Conservation (phyloP, 805 yeast species). For the Metschnikowia gelsemii region DNA sequence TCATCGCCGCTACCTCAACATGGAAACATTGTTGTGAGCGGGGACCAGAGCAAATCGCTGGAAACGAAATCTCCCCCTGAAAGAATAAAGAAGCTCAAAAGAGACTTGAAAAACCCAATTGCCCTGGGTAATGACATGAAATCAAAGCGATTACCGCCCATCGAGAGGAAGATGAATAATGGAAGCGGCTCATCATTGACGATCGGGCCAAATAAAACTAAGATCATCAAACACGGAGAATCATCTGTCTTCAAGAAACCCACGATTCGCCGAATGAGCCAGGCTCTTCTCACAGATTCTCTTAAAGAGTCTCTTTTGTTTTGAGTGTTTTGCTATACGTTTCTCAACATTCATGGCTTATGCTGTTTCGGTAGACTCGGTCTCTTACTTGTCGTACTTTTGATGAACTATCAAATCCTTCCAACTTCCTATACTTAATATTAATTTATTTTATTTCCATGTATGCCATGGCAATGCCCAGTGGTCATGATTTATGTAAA, state of each 20-base stretch:
- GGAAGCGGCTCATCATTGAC: conserved; percentile 33
- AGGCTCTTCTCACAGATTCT: conserved; percentile 19
- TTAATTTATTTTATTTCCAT: background rate
- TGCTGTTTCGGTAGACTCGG: too few species aligned
- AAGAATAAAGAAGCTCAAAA: conserved; percentile 17
- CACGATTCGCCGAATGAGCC: conserved; percentile 42
- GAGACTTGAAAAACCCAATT: conserved; percentile 24
- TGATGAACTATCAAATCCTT: background rate
- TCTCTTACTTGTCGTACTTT: background rate
- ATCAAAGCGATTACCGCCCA: conserved; percentile 33
- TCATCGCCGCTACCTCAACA: conserved; percentile 9
- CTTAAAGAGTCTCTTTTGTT: conserved; percentile 17
- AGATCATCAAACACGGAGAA: conserved; percentile 44
- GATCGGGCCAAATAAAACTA: conserved; percentile 40
- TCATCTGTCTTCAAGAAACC: conserved; percentile 38
- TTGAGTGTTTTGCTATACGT: conserved; percentile 9
- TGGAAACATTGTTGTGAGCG: too few species aligned
- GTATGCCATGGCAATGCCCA: background rate
- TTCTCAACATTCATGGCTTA: too few species aligned
- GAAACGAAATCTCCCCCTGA: conserved; percentile 18
- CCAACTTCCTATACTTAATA: background rate
- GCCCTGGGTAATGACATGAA: conserved; percentile 29
- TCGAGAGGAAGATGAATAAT: conserved; percentile 18
- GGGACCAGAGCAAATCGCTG: too few species aligned
- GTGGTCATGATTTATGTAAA: background rate